These are phyloP conservation scores for Steccherinum ochraceum DNA, from an alignment of 768 basidiomycete genomes.

Conservation along the genomic window DNA sequence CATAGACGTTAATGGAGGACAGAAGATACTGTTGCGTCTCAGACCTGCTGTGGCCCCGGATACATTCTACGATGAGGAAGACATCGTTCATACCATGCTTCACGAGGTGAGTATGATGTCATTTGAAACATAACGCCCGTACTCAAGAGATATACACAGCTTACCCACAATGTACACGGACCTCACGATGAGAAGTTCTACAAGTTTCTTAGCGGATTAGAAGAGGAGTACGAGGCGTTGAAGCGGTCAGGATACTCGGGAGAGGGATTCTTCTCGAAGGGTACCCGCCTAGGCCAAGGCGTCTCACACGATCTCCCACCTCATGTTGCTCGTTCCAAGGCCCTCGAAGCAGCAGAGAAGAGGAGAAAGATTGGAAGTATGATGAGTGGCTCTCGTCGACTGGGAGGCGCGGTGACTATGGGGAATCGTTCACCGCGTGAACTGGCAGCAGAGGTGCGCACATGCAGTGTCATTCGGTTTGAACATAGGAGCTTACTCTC, in stretches of 20 bases:
- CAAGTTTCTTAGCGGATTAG: constrained; percentile 61
- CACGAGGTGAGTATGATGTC: constrained; percentile 58
- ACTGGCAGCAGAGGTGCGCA: constrained; percentile 65
- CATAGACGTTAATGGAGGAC: constrained; percentile 69
- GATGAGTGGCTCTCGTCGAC: constrained; percentile 47
- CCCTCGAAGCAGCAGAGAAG: constrained; percentile 77
- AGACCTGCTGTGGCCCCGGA: constrained; percentile 63
- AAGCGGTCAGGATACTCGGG: constrained; percentile 80
- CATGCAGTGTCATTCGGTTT: constrained; percentile 25
- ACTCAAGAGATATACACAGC: constrained; percentile 32
- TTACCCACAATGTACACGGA: constrained; percentile 84
- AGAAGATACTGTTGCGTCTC: constrained; percentile 79
- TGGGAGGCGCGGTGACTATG: constrained; percentile 45
- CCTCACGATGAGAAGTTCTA: constrained; percentile 87
- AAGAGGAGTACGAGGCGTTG: constrained; percentile 81
- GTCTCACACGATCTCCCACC: constrained; percentile 64
- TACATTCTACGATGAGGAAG: constrained; percentile 70
- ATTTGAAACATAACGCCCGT: not conserved
- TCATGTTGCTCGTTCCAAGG: constrained; percentile 58
- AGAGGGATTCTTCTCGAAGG: constrained; percentile 84
- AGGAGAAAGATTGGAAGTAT: constrained; percentile 40
- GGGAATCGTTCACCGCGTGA: constrained; percentile 48
- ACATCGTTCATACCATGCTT: constrained; percentile 79
- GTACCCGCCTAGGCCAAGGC: constrained; percentile 59
- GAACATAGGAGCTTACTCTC: too few species aligned